Evolutionary conservation across 352 stramenopile species (phyloP).

Genomic region (Globisporangium echinulatum): DNA sequence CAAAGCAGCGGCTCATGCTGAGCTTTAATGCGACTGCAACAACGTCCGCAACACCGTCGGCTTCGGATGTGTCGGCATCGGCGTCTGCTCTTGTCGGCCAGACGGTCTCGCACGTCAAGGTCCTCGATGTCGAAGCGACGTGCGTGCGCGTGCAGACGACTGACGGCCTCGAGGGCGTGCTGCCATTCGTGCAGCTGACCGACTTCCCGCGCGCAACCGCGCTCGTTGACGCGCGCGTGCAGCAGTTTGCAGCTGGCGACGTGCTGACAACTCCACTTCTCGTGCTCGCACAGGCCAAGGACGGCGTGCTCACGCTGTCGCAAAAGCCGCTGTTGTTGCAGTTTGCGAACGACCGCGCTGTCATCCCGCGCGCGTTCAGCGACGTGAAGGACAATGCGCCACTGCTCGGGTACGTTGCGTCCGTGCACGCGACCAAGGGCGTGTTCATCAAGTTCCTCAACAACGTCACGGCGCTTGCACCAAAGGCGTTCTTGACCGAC

Average conservation of each 20-base stretch:
- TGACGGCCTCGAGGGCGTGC: constrained; percentile 61
- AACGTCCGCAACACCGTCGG: constrained; percentile 1
- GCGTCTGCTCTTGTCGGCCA: constrained; percentile 38
- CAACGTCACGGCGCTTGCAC: constrained; percentile 74
- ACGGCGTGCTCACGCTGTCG: constrained; percentile 69
- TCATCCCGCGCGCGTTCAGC: constrained; percentile 52
- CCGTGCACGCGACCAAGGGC: constrained; percentile 62
- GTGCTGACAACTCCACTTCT: constrained; percentile 51
- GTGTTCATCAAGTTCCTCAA: constrained; percentile 88
- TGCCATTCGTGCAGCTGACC: constrained; percentile 80
- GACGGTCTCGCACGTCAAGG: constrained; percentile 52
- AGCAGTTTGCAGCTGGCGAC: constrained; percentile 40
- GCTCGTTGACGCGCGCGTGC: constrained; percentile 68
- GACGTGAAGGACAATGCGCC: constrained; percentile 55
- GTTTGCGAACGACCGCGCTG: constrained; percentile 21
- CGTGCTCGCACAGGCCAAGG: constrained; percentile 61
- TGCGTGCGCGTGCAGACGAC: constrained; percentile 72
- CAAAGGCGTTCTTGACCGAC: constrained; percentile 72
- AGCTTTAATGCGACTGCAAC: constrained; percentile 65
- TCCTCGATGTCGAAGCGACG: constrained; percentile 57
- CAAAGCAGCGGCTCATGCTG: constrained; percentile 82
- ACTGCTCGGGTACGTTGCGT: constrained; percentile 75
- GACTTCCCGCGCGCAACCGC: constrained; percentile 77
- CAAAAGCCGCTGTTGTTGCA: constrained; percentile 78
- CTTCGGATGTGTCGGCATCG: constrained; percentile 11